Conservation (phyloP, 345 rosid species). For the Xanthoceras sorbifolium region DNA sequence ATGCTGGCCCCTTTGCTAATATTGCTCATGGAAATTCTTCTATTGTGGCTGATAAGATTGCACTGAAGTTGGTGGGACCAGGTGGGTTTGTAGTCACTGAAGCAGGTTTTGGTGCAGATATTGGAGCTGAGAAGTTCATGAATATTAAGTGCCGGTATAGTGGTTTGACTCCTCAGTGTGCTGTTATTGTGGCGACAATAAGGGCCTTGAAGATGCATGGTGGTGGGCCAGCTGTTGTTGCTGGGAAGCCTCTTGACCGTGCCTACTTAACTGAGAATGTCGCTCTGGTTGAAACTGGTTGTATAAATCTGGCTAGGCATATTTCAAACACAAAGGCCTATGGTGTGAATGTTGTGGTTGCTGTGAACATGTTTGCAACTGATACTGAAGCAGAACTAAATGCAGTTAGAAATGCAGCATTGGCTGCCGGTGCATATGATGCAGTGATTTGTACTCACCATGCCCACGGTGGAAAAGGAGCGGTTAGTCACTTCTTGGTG, state of each 20-base stretch:
- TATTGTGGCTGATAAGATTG: slow-evolving; percentile 94
- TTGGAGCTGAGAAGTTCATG: slow-evolving; percentile 97
- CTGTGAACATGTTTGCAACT: slow-evolving; percentile 89
- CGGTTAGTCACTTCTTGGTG: slow-evolving; percentile 46
- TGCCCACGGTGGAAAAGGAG: slow-evolving; percentile 99
- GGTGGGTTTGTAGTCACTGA: slow-evolving; percentile 97
- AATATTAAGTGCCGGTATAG: slow-evolving; percentile 93
- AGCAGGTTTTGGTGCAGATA: slow-evolving; percentile 98
- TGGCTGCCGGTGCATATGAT: slow-evolving; percentile 91
- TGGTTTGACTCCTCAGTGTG: slow-evolving; percentile 88
- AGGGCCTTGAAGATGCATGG: slow-evolving; percentile 99
- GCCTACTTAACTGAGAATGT: slow-evolving; percentile 92
- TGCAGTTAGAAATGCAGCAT: slow-evolving; percentile 79
- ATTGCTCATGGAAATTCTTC: slow-evolving; percentile 99
- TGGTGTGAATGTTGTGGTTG: slow-evolving; percentile 93
- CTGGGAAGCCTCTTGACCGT: slow-evolving; percentile 94
- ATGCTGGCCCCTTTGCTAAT: slow-evolving; percentile 99
- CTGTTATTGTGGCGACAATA: slow-evolving; percentile 92
- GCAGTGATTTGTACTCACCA: slow-evolving; percentile 94
- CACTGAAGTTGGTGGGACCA: slow-evolving; percentile 91
- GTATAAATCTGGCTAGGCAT: slow-evolving; percentile 92
- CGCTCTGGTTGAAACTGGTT: slow-evolving; percentile 89
- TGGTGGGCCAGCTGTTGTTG: slow-evolving; percentile 94
- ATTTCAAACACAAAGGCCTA: slow-evolving; percentile 82
- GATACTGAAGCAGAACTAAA: slow-evolving; percentile 87